phyloP scores from a whole-genome alignment of 106 monocot genomes.

The Allium sativum region DNA sequence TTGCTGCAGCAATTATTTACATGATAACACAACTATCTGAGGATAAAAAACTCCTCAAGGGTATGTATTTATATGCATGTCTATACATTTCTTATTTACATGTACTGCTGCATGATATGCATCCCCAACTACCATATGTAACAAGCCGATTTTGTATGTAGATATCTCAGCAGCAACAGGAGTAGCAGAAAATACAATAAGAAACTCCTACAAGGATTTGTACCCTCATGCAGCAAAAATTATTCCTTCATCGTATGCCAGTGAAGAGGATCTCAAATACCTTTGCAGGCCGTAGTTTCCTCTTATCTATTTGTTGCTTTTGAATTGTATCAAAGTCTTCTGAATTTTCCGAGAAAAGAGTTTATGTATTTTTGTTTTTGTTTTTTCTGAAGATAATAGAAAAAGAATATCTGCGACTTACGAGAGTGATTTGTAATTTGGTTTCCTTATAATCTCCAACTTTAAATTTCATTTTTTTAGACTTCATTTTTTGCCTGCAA shows the following conservation, averaged over 20 bases:
- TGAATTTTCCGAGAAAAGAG: no score
- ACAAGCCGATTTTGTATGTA: background rate
- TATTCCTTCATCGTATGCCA: slow-evolving; percentile 16
- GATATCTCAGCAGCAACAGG: slow-evolving; percentile 23
- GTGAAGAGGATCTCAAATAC: slow-evolving; percentile 20
- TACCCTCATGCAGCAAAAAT: slow-evolving; percentile 15
- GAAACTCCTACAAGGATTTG: slow-evolving; percentile 25
- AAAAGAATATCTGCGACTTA: no score
- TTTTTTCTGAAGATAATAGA: no score
- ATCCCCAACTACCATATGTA: no score
- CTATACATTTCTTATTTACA: background rate
- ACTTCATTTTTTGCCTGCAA: no score
- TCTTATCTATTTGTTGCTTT: no score
- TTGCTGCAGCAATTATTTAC: slow-evolving; percentile 25
- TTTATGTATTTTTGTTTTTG: no score
- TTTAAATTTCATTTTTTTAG: no score
- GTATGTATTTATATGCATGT: slow-evolving; percentile 5
- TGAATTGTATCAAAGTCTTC: no score
- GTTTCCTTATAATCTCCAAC: no score
- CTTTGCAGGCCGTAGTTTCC: slow-evolving; percentile 17
- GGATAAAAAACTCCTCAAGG: slow-evolving; percentile 19
- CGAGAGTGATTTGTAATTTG: no score
- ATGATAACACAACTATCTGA: slow-evolving; percentile 26
- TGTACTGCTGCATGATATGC: background rate
- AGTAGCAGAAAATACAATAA: slow-evolving; percentile 21